Evolutionary conservation across 1,284 basidiomycete genomes (phyloP).

Genomic region (Marasmius tenuissimus): DNA sequence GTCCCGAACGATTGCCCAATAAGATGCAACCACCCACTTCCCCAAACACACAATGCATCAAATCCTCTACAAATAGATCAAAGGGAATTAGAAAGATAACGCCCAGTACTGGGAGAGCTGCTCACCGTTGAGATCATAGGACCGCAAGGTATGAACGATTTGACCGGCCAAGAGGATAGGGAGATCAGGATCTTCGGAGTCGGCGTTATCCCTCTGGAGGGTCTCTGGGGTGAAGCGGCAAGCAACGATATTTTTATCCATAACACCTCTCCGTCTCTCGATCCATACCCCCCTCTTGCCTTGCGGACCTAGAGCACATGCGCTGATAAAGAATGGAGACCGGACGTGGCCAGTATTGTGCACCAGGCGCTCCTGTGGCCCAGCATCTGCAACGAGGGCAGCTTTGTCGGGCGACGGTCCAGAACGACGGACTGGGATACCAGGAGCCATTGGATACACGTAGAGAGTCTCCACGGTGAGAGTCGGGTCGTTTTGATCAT

Average conservation of each 20-base stretch:
- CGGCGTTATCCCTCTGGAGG: slow-evolving; percentile 13
- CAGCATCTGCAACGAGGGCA: too few relatives aligned
- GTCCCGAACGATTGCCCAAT: slow-evolving; percentile 45
- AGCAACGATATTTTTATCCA: slow-evolving; percentile 36
- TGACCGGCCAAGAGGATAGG: slow-evolving; percentile 25
- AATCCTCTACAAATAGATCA: slow-evolving; percentile 36
- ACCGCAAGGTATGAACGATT: slow-evolving; percentile 39
- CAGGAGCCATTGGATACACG: slow-evolving; percentile 10
- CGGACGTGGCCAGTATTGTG: not conserved
- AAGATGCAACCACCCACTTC: slow-evolving; percentile 46
- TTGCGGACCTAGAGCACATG: slow-evolving; percentile 42
- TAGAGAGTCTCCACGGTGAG: slow-evolving; percentile 32
- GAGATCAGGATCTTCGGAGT: slow-evolving; percentile 4
- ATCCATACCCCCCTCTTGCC: slow-evolving; percentile 53
- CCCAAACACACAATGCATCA: slow-evolving; percentile 46
- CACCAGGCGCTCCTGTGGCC: not conserved
- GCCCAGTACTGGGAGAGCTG: not conserved
- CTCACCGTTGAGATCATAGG: slow-evolving; percentile 51
- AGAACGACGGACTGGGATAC: not conserved
- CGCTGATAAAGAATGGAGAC: slow-evolving; percentile 36
- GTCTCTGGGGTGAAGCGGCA: slow-evolving; percentile 23
- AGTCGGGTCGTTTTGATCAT: slow-evolving; percentile 9
- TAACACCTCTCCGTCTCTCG: slow-evolving; percentile 40
- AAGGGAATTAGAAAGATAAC: not conserved
- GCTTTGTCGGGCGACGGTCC: not conserved